Evolutionary conservation across 2,329 filamentous ascomycete species (phyloP), one percentile per base, ranked within the genome.

Genomic region (Arthrobotrys iridis): DNA sequence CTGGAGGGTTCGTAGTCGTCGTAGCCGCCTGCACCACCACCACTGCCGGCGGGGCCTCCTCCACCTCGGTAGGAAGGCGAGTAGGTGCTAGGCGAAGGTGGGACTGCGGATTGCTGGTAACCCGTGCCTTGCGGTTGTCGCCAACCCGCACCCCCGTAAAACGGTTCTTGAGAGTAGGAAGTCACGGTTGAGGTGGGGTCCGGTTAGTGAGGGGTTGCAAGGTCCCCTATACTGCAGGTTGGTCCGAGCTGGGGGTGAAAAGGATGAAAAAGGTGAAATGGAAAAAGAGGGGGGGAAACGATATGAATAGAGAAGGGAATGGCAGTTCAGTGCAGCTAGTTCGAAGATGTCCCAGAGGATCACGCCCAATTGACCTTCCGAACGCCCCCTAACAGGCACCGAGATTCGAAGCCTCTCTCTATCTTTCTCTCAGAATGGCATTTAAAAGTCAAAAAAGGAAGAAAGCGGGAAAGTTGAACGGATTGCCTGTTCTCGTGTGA

Each of bases 81-180:
- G 60, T 74, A 74, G 15, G 70, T 74, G 52, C 70, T 74, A 57
- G 70, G 70, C 62, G 70, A 74, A 33, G 70, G 70, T 33, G 70
- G 70, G 28, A 74, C 70, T 59, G 52, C 62, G 24, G 70, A 45
- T 45, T 74, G 70, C n/a, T 74, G 70, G 20, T 74, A 74, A 43
- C 62, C 43, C 58, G 70, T 57, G 70, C 60, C 60, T 30, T 74
- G 70, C 60, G 62, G 62, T 67, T 24, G 52, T 66, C 70, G 66
- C 70, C 70, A 74, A 67, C 70, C 62, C 58, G 62, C 70, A 66
- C 70, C 70, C 70, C 70, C 70, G 70, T 74, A 74, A 67, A 66
- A 74, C 37, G 70, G 24, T 62, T 74, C 70, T 74, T 60, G 57
- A 62, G 62, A 67, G 70, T 67, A 74, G 70, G 70, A 74, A 67